phyloP scores from a whole-genome alignment of 208 protist species.

The Leishmania aethiopica region DNA sequence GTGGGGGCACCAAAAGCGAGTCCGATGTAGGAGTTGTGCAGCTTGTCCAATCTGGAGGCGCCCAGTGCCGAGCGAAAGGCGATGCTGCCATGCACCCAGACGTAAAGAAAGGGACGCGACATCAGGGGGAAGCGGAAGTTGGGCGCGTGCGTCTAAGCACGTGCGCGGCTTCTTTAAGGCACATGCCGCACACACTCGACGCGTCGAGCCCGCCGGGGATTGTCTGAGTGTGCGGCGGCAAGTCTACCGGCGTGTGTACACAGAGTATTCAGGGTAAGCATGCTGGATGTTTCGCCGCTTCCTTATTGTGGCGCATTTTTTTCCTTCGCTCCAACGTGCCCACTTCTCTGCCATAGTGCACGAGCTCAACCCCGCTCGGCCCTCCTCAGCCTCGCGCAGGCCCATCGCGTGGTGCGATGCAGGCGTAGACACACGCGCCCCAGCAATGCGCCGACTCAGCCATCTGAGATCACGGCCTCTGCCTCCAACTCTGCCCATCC shows the following conservation, averaged over 20 bases:
- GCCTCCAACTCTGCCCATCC: background rate
- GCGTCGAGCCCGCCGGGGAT: background rate
- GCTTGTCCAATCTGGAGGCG: background rate
- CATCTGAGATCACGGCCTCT: background rate
- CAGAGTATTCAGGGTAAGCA: background rate
- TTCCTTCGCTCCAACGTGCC: background rate
- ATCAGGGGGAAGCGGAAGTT: too few relatives aligned
- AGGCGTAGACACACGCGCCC: background rate
- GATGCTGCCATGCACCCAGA: background rate
- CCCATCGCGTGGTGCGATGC: background rate
- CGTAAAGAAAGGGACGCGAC: background rate
- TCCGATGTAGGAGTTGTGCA: background rate
- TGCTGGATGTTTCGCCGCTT: background rate
- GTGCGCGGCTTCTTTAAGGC: background rate
- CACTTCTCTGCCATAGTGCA: background rate
- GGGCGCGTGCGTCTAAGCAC: background rate
- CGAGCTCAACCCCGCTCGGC: background rate
- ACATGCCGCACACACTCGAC: background rate
- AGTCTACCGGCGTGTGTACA: background rate
- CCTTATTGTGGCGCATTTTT: background rate
- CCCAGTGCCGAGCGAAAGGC: background rate
- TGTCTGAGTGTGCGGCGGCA: background rate
- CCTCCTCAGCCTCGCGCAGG: background rate
- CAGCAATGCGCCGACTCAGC: background rate
- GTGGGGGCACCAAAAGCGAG: background rate